Conservation (phyloP, 2,329 filamentous ascomycete species). For the Rhinocladiella similis region DNA sequence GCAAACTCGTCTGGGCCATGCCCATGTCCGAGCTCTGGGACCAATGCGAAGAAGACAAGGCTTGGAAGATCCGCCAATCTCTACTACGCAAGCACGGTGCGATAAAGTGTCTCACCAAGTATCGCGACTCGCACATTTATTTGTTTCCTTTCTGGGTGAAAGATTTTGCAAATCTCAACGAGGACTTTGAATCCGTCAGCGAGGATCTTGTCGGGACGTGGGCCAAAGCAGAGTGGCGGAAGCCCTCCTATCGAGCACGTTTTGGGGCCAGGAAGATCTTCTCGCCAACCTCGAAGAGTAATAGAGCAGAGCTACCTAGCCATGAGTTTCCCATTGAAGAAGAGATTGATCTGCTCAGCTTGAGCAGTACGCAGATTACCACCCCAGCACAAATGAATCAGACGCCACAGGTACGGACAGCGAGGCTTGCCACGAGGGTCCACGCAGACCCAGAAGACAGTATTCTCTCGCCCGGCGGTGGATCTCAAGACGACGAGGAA, state of each 20-base stretch:
- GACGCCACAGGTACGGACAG: constrained; percentile 15
- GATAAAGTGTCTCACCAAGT: constrained; percentile 76
- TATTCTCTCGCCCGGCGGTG: constrained; percentile 21
- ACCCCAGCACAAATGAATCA: constrained; percentile 18
- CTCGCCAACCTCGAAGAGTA: neutral
- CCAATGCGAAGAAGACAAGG: constrained; percentile 64
- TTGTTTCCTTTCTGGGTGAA: constrained; percentile 91
- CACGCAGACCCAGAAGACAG: constrained; percentile 22
- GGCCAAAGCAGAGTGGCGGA: constrained; percentile 92
- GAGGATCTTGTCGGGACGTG: constrained; percentile 94
- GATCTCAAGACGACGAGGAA: constrained; percentile 16
- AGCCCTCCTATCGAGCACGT: constrained; percentile 33
- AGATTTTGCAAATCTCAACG: constrained; percentile 76
- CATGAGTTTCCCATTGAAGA: constrained; percentile 49
- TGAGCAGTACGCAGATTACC: constrained; percentile 54
- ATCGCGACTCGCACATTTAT: constrained; percentile 92
- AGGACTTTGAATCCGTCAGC: constrained; percentile 80
- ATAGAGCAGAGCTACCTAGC: constrained; percentile 29
- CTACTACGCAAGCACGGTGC: constrained; percentile 73
- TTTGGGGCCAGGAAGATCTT: constrained; percentile 55
- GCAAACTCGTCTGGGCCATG: constrained; percentile 78
- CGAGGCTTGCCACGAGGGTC: constrained; percentile 37
- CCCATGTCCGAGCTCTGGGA: constrained; percentile 89
- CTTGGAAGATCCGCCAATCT: constrained; percentile 72
- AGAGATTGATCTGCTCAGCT: constrained; percentile 54